These are phyloP conservation scores for Neurospora sp. DNA, from an alignment of 495 filamentous ascomycete species.

Conservation along the genomic window DNA sequence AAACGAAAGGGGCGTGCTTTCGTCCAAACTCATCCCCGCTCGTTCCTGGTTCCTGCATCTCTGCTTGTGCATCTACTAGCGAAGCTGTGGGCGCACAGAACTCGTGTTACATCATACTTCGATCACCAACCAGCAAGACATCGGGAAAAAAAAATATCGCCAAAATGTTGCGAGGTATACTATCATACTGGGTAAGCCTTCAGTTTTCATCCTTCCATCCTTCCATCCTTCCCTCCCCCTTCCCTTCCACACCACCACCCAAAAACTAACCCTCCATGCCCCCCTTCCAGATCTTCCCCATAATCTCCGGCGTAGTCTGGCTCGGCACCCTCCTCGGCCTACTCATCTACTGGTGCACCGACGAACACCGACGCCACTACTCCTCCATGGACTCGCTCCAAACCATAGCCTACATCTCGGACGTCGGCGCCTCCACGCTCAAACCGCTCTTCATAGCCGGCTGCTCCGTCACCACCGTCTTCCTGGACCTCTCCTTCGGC, in stretches of 20 bases:
- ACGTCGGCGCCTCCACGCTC: constrained; percentile 57
- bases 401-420: constrained; percentile 76
- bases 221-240: background rate
- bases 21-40: background rate
- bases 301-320: constrained; percentile 75
- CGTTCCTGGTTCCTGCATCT: background rate
- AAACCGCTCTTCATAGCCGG: constrained; percentile 86
- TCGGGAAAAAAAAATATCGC: background rate
- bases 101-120: background rate
- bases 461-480: constrained; percentile 66
- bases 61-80: background rate
- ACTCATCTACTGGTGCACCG: constrained; percentile 51
- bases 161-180: constrained; percentile 22
- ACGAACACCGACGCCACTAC: constrained; percentile 50
- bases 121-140: background rate
- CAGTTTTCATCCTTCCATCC: too few species aligned
- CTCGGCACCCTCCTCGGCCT: constrained; percentile 50
- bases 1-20: background rate
- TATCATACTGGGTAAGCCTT: constrained; percentile 43
- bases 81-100: background rate
- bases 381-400: constrained; percentile 54
- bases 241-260: background rate
- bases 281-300: constrained; percentile 66
- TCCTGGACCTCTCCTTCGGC: constrained; percentile 73
- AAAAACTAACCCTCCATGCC: constrained; percentile 8